Evolutionary conservation across 345 rosid species (phyloP).

Genomic region (Anacardium occidentale): DNA sequence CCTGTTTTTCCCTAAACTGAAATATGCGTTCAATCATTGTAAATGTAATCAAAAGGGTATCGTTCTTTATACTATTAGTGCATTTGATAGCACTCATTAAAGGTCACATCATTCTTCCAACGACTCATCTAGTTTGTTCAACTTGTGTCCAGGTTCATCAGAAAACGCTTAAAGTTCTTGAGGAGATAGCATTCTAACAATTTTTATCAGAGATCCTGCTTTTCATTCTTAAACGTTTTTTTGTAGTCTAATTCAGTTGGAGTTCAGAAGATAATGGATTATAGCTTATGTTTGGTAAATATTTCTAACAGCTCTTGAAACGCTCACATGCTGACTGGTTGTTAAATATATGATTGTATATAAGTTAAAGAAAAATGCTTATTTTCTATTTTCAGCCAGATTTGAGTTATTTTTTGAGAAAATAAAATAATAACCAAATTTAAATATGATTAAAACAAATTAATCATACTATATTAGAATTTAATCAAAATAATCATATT

Average conservation of each 20-base stretch:
- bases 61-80: not conserved
- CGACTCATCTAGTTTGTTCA: constrained; percentile 11
- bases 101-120: not conserved
- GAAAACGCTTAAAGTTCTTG: constrained; percentile 76
- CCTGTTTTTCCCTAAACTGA: not conserved
- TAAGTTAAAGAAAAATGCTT: not conserved
- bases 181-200: constrained; percentile 76
- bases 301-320: constrained; percentile 7
- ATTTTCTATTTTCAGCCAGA: no score
- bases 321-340: not conserved
- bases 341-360: not conserved
- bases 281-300: not conserved
- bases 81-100: not conserved
- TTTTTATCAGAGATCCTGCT: constrained; percentile 10
- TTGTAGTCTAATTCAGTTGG: not conserved
- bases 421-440: no score
- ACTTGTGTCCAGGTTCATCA: constrained; percentile 66
- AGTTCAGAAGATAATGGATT: not conserved
- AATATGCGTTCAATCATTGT: no score
- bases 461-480: no score
- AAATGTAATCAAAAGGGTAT: not conserved
- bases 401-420: no score
- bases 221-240: constrained; percentile 6
- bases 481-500: no score
- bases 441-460: no score